Base-by-base conservation (phyloP, 2,329 filamentous ascomycete species). In the Pseudogymnoascus sp. region DNA sequence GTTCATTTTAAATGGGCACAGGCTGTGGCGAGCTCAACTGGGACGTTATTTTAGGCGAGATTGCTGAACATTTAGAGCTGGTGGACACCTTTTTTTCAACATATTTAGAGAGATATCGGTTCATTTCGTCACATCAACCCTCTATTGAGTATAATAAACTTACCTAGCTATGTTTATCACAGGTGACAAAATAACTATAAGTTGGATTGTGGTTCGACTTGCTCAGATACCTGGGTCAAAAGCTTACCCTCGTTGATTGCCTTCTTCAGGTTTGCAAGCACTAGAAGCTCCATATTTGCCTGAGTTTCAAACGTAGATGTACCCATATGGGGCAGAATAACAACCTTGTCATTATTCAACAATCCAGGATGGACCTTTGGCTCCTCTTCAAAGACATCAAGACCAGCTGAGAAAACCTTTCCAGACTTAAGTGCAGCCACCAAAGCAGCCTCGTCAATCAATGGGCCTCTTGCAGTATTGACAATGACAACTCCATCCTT, bases 301-400 rank as follows among this genome's bases (percentile, higher is more conserved):
- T 60, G 49, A 2, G 72, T 79, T 76, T 87, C 90, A 35, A 83
- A 76, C 0, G 89, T 92, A 78, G 82, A 90, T 1, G 91, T 94
- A 0, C 90, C 91, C 86, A 94, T 89, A 74, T 95, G 91, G 61
- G 90, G 91, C 41, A 93, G 76, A 26, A 95, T 78, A 65, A 92
- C 78, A 37, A 90, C 89, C 66, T 84, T 83, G 2, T 84, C 82
- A 71, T 93, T 92, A 19, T 78, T 76, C n/a, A 92, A 66, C 45
- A 95, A 77, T 1, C 86, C 88, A 0, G 85, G 84, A 71, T 94
- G 87, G 31, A 95, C 77, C 61, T 82, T 78, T 0, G 90, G 90
- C 74, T 94, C 90, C 26, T 91, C 78, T 71, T 93, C 90, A 71
- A 85, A 93, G 60, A 93, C 90, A 72, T 93, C 90, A 8, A 94